Percentiles rank a stretch among this genome's conserved stretches.
Conservation (phyloP, 1,284 basidiomycete species). For the Heliocybe sulcata region DNA sequence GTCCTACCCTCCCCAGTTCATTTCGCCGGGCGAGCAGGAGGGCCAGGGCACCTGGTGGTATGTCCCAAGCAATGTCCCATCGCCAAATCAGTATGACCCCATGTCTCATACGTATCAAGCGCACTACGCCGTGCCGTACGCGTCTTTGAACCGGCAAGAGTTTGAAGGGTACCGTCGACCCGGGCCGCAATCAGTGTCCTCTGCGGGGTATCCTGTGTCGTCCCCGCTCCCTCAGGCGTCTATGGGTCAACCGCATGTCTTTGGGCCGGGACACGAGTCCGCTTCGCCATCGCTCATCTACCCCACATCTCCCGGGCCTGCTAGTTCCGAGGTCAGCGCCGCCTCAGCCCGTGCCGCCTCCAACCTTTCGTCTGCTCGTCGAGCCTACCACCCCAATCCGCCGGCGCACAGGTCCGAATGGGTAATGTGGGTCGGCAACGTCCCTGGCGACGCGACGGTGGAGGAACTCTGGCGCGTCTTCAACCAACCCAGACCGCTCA, state of each 20-base stretch:
- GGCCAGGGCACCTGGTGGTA: slow-evolving; percentile 52
- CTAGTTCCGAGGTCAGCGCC: slow-evolving; percentile 1
- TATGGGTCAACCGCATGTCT: not conserved
- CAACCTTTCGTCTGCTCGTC: slow-evolving; percentile 15
- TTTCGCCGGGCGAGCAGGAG: slow-evolving; percentile 24
- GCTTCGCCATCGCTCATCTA: not conserved
- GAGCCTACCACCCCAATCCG: slow-evolving; percentile 53
- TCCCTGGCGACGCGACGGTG: slow-evolving; percentile 78
- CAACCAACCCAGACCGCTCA: slow-evolving; percentile 27
- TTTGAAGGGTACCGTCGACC: slow-evolving; percentile 13
- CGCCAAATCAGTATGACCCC: slow-evolving; percentile 26
- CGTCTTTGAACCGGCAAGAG: slow-evolving; percentile 15
- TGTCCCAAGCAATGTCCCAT: slow-evolving; percentile 22
- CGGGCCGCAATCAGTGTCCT: slow-evolving; percentile 10
- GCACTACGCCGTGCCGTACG: slow-evolving; percentile 29
- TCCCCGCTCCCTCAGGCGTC: slow-evolving; percentile 1
- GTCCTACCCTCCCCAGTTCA: slow-evolving; percentile 30
- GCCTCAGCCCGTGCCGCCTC: slow-evolving; percentile 2
- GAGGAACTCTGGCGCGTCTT: slow-evolving; percentile 91
- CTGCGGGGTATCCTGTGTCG: slow-evolving; percentile 10
- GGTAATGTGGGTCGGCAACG: slow-evolving; percentile 96
- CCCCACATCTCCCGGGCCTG: not conserved
- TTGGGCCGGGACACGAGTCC: not conserved
- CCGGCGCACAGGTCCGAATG: slow-evolving; percentile 77
- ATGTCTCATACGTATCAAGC: slow-evolving; percentile 27